phyloP scores from a whole-genome alignment of 2,329 filamentous ascomycete genomes.

The Cladosporium halotolerans region DNA sequence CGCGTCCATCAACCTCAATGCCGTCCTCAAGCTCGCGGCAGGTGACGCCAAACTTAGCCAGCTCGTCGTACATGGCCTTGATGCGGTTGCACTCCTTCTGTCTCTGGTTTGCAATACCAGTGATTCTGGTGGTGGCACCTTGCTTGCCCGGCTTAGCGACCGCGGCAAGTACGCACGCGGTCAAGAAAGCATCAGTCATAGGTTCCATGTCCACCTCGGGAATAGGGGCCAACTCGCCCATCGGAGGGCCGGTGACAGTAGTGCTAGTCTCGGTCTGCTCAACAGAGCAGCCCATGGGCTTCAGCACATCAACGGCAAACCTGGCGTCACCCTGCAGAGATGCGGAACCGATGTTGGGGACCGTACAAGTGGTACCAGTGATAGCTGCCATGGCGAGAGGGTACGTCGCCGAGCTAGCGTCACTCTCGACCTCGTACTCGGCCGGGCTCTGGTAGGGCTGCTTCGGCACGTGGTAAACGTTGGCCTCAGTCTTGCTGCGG shows the following conservation, averaged over 20 bases:
- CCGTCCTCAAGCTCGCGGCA: slow-evolving; percentile 89
- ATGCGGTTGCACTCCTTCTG: slow-evolving; percentile 99
- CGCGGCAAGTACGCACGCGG: slow-evolving; percentile 85
- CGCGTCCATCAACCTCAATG: slow-evolving; percentile 64
- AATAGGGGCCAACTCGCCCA: slow-evolving; percentile 67
- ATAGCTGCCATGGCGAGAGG: slow-evolving; percentile 91
- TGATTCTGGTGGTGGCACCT: slow-evolving; percentile 68
- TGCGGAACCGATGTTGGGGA: slow-evolving; percentile 89
- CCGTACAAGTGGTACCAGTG: slow-evolving; percentile 88
- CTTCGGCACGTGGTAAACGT: slow-evolving; percentile 91
- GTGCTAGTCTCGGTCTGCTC: slow-evolving; percentile 79
- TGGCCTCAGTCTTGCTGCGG: slow-evolving; percentile 68
- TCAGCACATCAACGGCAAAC: slow-evolving; percentile 83
- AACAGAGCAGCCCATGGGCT: slow-evolving; percentile 89
- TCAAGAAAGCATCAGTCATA: slow-evolving; percentile 98
- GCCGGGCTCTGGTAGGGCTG: slow-evolving; percentile 74
- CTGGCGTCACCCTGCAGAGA: slow-evolving; percentile 92
- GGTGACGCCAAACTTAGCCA: slow-evolving; percentile 84
- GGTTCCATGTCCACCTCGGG: slow-evolving; percentile 93
- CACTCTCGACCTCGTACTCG: slow-evolving; percentile 89
- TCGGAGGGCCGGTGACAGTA: slow-evolving; percentile 81
- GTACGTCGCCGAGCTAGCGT: slow-evolving; percentile 96
- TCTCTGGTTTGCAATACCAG: slow-evolving; percentile 92
- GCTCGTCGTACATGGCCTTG: slow-evolving; percentile 86
- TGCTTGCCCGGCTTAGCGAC: slow-evolving; percentile 66